Evolutionary conservation across 2,329 filamentous ascomycete genomes (phyloP).

Genomic region (Davidsoniella eucalypti): DNA sequence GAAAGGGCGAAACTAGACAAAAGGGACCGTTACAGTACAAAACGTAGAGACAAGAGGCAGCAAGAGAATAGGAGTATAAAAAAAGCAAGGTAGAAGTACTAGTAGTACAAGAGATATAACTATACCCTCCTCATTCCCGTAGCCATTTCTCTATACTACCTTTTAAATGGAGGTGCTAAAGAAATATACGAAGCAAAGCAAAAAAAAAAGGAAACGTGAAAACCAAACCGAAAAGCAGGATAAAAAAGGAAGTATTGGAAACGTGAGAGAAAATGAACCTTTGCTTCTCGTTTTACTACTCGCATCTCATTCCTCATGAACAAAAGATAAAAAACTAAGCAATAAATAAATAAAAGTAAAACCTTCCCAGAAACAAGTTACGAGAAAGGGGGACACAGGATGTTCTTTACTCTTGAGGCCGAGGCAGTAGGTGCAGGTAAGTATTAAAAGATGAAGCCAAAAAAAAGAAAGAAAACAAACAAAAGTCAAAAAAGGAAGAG

Average conservation of each 20-base stretch:
- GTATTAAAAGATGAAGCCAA: background rate
- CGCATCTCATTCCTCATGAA: background rate
- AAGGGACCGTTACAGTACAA: background rate
- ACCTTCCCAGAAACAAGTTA: too few species aligned
- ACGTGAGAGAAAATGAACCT: constrained; percentile 1
- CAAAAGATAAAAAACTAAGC: background rate
- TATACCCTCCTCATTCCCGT: too few species aligned
- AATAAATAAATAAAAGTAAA: background rate
- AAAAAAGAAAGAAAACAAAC: background rate
- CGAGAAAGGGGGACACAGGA: too few species aligned
- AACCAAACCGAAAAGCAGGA: background rate
- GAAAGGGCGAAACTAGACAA: background rate
- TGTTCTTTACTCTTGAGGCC: too few species aligned
- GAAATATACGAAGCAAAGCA: background rate
- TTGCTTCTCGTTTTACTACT: background rate
- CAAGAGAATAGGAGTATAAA: background rate
- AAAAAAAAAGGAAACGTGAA: background rate
- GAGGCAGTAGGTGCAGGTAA: too few species aligned
- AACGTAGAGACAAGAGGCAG: background rate
- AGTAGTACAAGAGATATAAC: too few species aligned
- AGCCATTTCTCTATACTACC: too few species aligned
- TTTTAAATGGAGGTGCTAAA: background rate
- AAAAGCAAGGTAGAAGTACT: background rate
- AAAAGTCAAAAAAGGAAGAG: background rate
- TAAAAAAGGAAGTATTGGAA: background rate